Base-by-base conservation (phyloP, 108 stramenopile species). In the Skeletonema potamos region DNA sequence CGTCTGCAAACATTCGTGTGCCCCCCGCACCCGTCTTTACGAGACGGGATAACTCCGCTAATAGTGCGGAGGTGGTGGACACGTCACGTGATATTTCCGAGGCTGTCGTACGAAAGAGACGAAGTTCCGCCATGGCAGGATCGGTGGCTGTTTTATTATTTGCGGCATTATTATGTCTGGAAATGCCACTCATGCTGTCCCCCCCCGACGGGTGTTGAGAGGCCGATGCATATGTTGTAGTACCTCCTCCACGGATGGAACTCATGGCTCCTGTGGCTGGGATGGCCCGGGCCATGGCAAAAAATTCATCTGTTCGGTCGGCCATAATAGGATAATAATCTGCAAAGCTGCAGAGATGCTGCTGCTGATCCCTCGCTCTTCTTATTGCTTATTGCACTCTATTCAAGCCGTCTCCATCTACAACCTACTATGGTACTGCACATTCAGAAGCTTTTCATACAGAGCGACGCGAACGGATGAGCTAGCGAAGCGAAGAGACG, bases 21-120 rank as follows among this genome's bases (percentile, higher is more conserved):
- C 80, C 75, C 36, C 85, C 85, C 59, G 76, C 76, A 20, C 85
- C 77, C 20, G 72, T 59, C 27, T 83, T 83, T 10, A 94, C 89
- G 12, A 94, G 74, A 11, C 85, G 76, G 27, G 93, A 81, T 62
- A 94, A 66, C 68, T 92, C 89, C 10, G 85, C 68, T 41, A 94
- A 59, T 55, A 92, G 62, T 13, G 82, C 58, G 13, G 89, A 90
- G 3, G 93, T 92, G 32, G 76, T 56, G 54, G 90, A 86, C 58
- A 94, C 90, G 68, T 92, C 90, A 24, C 79, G 73, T 10, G 86
- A 87, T 64, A 94, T 94, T 39, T 77, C 87, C 5, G 81, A 82
- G 7, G 93, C 93, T 15, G 89, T 86, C n/a, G 26, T 37, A 43
- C 91, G 93, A 66, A 94, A 94, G 39, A 70, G 73, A 13, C 86